Evolutionary conservation across 2,329 filamentous ascomycete genomes (phyloP), one percentile per base, ranked within the genome.

Genomic region (Aspergillus pseudoglaucus): DNA sequence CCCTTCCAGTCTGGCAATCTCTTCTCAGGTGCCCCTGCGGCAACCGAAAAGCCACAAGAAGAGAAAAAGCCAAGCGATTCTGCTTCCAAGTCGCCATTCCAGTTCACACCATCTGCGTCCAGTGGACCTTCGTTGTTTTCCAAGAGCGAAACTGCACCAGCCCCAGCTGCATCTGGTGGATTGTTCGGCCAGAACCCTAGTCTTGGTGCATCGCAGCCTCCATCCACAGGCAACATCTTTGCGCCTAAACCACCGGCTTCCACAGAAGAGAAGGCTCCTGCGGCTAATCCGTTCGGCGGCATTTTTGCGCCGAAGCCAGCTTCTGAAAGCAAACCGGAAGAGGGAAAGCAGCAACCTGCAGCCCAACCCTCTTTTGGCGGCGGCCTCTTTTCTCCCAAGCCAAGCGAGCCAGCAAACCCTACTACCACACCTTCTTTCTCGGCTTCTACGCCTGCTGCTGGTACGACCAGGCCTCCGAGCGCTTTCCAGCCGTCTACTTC

Each of bases 1-100:
- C 51, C 54, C 10, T 63, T 62, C 47, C 56, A 57, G 23, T 49
- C 57, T 22, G 27, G 52, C 17, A 60, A 54, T 32, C 35, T 58
- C 2, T 60, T 60, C 33, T 38, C 50, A 30, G 50, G 54, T 7
- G 35, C 42, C 17, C 32, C 52, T 10, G 35, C 45, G 6, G 45
- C 53, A 33, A 52, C 47, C 17, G 47, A 54, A 25, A 52, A 53
- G 23, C 45, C 47, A 30, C 47, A 53, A 12, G 47, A 54, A 33
- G 46, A 51, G 15, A 27, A 50, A 18, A 55, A 54, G 37, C 42
- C 46, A 14, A 50, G 22, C 20, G 51, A 54, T 4, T 23, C 37
- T 39, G 42, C 49, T 18, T 20, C 56, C 1, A 54, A 58, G 38
- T 27, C 45, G 14, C 47, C 35, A 2, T 55, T 57, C 39, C 52